Evolutionary conservation across 441 rosid genomes (phyloP).

Genomic region (Erodium trifolium): DNA sequence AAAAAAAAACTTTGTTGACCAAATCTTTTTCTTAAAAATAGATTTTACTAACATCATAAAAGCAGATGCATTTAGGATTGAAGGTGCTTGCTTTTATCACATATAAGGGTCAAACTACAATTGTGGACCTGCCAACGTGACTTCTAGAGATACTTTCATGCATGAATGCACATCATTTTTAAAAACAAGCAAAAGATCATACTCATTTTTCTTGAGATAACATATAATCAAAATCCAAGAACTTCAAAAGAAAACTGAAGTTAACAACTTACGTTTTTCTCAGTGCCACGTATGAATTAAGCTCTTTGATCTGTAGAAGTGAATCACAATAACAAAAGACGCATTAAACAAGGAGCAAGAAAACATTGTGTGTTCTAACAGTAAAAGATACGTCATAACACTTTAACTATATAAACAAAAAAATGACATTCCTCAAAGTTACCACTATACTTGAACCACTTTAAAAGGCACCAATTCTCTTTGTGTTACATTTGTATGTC

Average conservation of each 20-base stretch:
- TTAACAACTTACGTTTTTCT: constrained; percentile 75
- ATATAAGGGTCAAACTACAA: constrained; percentile 1
- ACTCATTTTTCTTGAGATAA: background rate
- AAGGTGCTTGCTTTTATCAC: background rate
- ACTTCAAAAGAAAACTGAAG: constrained; percentile 9
- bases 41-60: constrained; percentile 9
- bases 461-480: background rate
- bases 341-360: constrained; percentile 3
- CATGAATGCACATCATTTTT: background rate
- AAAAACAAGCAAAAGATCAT: constrained; percentile 4
- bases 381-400: background rate
- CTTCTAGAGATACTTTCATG: background rate
- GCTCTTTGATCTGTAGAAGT: constrained; percentile 76
- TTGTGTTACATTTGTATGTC: background rate
- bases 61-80: background rate
- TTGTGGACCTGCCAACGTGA: background rate
- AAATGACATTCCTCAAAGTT: background rate
- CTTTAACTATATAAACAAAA: background rate
- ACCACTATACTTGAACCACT: background rate
- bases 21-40: background rate
- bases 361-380: background rate
- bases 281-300: constrained; percentile 81
- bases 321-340: constrained; percentile 10
- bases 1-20: constrained; percentile 1
- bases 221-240: constrained; percentile 4